Evolutionary conservation across 306 rosid species (phyloP).

Genomic region (Delonix regia): DNA sequence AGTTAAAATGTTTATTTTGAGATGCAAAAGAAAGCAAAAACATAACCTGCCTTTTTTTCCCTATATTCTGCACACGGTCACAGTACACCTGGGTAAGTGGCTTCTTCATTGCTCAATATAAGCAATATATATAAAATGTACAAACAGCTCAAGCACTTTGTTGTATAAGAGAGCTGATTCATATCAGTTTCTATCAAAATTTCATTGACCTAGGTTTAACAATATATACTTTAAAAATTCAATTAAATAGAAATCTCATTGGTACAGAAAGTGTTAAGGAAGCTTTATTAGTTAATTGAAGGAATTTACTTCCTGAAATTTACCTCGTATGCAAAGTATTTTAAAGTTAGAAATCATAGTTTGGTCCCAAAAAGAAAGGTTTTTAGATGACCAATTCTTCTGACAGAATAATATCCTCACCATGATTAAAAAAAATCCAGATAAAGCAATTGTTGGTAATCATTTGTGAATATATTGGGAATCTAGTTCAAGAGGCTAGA

Average conservation of each 20-base stretch:
- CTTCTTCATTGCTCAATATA: background rate
- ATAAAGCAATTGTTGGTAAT: background rate
- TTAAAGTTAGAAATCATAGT: background rate
- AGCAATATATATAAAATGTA: background rate
- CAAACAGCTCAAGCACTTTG: conserved; percentile 7
- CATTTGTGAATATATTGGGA: conserved; percentile 5
- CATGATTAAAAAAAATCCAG: background rate
- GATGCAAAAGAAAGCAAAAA: background rate
- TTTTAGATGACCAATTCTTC: background rate
- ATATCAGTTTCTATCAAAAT: background rate
- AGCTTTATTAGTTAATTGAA: background rate
- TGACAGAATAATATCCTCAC: background rate
- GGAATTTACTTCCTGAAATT: background rate
- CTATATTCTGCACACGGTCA: background rate
- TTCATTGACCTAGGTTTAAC: background rate
- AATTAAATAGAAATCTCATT: background rate
- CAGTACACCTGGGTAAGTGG: background rate
- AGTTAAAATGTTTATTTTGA: conserved; percentile 11
- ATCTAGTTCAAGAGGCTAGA: conserved; percentile 6
- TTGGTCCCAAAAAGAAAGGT: too few species aligned
- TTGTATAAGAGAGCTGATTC: background rate
- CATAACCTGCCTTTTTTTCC: background rate
- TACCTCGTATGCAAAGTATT: conserved; percentile 4
- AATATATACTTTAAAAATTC: background rate
- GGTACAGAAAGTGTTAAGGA: background rate